phyloP scores from a whole-genome alignment of 768 basidiomycete genomes.

The Macrolepiota albuminosa region DNA sequence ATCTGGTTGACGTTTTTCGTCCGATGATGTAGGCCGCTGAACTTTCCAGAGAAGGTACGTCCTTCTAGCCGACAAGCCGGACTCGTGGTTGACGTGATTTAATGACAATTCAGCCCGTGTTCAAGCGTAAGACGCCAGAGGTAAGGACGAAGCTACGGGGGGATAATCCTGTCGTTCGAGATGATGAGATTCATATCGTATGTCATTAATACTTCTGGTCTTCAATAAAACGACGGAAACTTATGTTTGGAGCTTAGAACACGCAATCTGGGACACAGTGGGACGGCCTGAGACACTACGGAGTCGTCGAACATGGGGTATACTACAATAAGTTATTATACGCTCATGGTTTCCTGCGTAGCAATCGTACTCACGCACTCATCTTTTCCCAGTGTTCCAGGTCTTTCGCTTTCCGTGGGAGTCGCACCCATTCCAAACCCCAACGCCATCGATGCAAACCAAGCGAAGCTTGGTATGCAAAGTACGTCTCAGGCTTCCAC shows the following conservation, averaged over 20 bases:
- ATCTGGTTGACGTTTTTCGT: not conserved
- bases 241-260: constrained; percentile 37
- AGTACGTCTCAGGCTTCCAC: constrained; percentile 37
- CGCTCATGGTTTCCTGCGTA: not conserved
- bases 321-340: constrained; percentile 58
- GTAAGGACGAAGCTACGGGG: constrained; percentile 34
- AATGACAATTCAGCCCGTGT: constrained; percentile 42
- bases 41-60: constrained; percentile 58
- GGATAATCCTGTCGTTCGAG: constrained; percentile 26
- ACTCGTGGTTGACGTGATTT: not conserved
- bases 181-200: constrained; percentile 58
- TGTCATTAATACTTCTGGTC: not conserved
- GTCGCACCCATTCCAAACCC: constrained; percentile 45
- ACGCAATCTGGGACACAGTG: constrained; percentile 70
- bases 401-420: constrained; percentile 38
- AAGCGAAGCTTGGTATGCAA: constrained; percentile 59
- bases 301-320: constrained; percentile 44
- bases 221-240: not conserved
- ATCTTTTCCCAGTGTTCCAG: constrained; percentile 32
- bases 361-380: not conserved
- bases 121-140: constrained; percentile 48
- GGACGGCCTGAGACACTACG: constrained; percentile 63
- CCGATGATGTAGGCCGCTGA: constrained; percentile 46
- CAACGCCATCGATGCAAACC: constrained; percentile 37
- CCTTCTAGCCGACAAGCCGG: not conserved